Percentiles rank a stretch among this genome's conserved stretches.
Conservation (phyloP, 345 rosid species). For the Eucalyptus dawsonii region DNA sequence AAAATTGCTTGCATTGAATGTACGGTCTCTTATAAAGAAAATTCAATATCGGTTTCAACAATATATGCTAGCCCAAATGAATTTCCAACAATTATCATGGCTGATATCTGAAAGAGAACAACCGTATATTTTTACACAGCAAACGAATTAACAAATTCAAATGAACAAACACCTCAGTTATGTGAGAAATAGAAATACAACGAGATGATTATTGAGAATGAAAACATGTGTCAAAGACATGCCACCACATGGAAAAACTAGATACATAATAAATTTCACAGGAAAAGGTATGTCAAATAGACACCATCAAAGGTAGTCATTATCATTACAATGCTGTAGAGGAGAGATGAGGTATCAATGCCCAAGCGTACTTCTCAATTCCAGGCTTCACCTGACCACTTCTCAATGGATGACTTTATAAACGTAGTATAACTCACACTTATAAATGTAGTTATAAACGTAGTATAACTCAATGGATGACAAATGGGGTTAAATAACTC, state of each 20-base stretch:
- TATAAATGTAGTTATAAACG: no score
- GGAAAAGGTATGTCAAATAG: background rate
- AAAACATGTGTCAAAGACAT: background rate
- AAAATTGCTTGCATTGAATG: background rate
- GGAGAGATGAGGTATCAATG: background rate
- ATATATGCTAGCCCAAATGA: no score
- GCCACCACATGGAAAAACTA: accelerated
- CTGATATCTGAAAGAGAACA: no score
- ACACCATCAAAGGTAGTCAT: background rate
- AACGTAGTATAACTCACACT: no score
- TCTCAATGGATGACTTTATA: background rate
- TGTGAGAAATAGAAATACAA: background rate
- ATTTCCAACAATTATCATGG: background rate
- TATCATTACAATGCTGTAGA: no score
- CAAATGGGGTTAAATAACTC: no score
- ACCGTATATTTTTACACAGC: background rate
- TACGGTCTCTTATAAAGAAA: background rate
- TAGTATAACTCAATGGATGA: no score
- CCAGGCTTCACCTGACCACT: background rate
- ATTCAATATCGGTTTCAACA: no score
- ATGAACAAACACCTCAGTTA: background rate
- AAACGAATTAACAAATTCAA: no score
- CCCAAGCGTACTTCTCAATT: background rate
- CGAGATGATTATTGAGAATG: background rate
- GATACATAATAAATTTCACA: background rate